These are phyloP conservation scores for Nannochloropsis granulata DNA, from an alignment of 108 stramenopile genomes.

Conservation along the genomic window DNA sequence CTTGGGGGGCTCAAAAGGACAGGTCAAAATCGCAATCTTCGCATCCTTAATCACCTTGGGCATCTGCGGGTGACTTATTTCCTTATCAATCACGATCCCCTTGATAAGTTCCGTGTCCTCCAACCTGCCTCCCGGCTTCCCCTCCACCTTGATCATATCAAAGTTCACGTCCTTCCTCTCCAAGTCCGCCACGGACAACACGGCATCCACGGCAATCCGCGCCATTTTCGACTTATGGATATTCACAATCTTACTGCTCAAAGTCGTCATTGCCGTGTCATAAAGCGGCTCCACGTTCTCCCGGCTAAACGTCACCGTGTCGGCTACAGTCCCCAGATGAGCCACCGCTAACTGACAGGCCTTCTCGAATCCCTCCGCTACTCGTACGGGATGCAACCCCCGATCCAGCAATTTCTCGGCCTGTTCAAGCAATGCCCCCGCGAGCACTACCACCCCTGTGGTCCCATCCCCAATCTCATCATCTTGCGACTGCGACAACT, in stretches of 20 bases:
- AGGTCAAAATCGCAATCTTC: slow-evolving; percentile 88
- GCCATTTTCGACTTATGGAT: slow-evolving; percentile 90
- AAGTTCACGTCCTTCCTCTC: slow-evolving; percentile 96
- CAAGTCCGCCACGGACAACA: slow-evolving; percentile 83
- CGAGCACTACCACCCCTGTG: slow-evolving; percentile 95
- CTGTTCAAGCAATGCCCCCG: slow-evolving; percentile 91
- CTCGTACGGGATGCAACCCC: slow-evolving; percentile 92
- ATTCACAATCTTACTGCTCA: slow-evolving; percentile 90
- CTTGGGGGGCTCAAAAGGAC: slow-evolving; percentile 98
- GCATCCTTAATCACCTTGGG: slow-evolving; percentile 70
- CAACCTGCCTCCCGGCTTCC: slow-evolving; percentile 91
- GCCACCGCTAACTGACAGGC: slow-evolving; percentile 79
- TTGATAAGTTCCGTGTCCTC: slow-evolving; percentile 91
- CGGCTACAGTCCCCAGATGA: slow-evolving; percentile 65
- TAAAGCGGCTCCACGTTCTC: slow-evolving; percentile 73
- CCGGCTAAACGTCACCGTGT: slow-evolving; percentile 61
- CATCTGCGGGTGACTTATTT: slow-evolving; percentile 96
- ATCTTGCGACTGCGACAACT: slow-evolving; percentile 74
- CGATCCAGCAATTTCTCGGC: slow-evolving; percentile 75
- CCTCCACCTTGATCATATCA: slow-evolving; percentile 98
- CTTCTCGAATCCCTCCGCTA: slow-evolving; percentile 89
- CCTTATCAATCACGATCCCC: slow-evolving; percentile 97
- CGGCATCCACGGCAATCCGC: slow-evolving; percentile 57
- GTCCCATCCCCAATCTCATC: slow-evolving; percentile 99
- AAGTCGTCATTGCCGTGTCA: slow-evolving; percentile 86